Base-by-base conservation (phyloP, 1,284 basidiomycete species). In the Cryptococcus hybrid region DNA sequence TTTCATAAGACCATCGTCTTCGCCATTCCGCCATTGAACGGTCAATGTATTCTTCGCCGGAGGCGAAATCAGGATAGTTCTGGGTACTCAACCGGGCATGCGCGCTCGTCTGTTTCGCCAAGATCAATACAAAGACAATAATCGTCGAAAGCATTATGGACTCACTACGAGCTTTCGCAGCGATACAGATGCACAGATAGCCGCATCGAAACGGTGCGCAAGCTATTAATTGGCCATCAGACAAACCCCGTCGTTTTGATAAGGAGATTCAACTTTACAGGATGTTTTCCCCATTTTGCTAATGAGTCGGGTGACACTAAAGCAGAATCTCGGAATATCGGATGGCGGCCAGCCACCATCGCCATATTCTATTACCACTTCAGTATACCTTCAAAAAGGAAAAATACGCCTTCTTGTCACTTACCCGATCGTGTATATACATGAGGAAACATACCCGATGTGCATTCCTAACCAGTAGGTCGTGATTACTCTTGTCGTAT, bases 281-380 rank as follows among this genome's bases (percentile, higher is more conserved):
- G 37, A 42, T 59, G 48, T 40, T 62, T 59, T 5, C 63, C 63
- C 63, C 63, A 65, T 15, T 35, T 18, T 38, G 57, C 47, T 4
- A 65, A 37, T 15, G 47, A 55, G 3, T 48, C 46, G 7, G 48
- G 36, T 13, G 63, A 59, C 2, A 52, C 39, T 2, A 65, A 35
- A 4, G 12, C 50, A 0, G 63, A 58, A 35, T 59, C 60, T 4
- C 60, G 63, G 30, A 60, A 55, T 11, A 65, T 54, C 5, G 60
- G 60, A 55, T 60, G 61, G n/a, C 63, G 35, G 12, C 63, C 63
- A 0, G 63, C 58, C 8, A 62, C 54, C 63, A 65, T 65, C n/a
- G 63, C 63, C 56, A 65, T 61, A 47, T 60, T 60, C 63, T 65
- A 47, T n/a, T 35, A 47, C 11, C 18, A 24, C 18, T 7, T 7